A percentile compares a stretch with the other conserved stretches of the same genome.
Evolutionary conservation across 1,139 yeast genomes (phyloP).

Genomic region (Hansenula sp.): DNA sequence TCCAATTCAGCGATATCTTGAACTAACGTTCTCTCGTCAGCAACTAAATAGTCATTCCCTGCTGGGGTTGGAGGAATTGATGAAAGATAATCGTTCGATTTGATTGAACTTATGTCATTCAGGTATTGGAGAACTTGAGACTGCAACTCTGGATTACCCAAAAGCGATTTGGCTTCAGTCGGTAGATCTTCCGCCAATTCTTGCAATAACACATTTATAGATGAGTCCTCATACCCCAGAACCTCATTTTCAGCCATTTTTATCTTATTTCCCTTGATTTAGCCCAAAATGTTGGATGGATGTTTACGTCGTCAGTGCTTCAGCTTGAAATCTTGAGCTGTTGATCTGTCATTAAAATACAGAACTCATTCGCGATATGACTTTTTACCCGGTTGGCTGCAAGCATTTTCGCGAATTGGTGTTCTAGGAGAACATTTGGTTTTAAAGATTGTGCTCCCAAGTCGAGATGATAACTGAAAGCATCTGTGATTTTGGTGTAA

Average conservation of each 20-base stretch:
- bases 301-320: too few relatives aligned
- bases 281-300: not conserved
- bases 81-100: constrained; percentile 20
- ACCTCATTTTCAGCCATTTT: not conserved
- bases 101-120: constrained; percentile 18
- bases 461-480: not conserved
- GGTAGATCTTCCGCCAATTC: constrained; percentile 2
- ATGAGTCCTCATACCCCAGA: not conserved
- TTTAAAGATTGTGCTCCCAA: not conserved
- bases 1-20: constrained; percentile 49
- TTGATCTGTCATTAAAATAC: not conserved
- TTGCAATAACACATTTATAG: constrained; percentile 1
- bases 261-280: not conserved
- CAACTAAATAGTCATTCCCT: constrained; percentile 2
- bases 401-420: not conserved
- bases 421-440: not conserved
- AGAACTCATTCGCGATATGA: not conserved
- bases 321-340: too few relatives aligned
- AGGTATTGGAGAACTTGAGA: constrained; percentile 9
- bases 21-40: constrained; percentile 23
- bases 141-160: not conserved
- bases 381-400: not conserved
- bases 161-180: not conserved
- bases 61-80: constrained; percentile 24
- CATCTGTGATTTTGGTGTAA: too few relatives aligned